Percentiles rank a stretch among this genome's conserved stretches.
Conservation (phyloP, 768 basidiomycete genomes). For the Pisolithus sp. region DNA sequence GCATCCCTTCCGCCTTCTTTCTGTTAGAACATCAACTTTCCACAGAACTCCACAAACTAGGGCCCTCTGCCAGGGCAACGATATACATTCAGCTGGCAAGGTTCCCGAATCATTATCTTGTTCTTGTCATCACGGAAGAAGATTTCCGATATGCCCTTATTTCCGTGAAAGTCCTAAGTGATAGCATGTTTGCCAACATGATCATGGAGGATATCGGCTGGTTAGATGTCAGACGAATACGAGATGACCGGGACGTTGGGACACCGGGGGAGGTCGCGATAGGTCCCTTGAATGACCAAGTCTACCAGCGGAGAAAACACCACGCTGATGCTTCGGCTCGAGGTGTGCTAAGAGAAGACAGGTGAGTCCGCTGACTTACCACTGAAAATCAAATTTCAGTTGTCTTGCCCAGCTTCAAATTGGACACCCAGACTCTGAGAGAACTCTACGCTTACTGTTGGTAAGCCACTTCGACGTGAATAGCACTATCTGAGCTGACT, state of each 20-base stretch:
- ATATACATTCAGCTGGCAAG: conserved; percentile 74
- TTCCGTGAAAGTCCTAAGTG: conserved; percentile 48
- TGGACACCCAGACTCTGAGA: conserved; percentile 67
- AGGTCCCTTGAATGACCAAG: conserved; percentile 7
- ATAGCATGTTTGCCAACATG: conserved; percentile 53
- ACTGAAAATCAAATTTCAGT: not conserved
- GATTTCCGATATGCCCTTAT: conserved; percentile 81
- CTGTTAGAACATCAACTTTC: not conserved
- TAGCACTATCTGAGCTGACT: not conserved
- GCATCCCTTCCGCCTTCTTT: not conserved
- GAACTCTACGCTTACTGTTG: conserved; percentile 87
- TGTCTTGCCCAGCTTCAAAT: conserved; percentile 39
- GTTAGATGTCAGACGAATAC: conserved; percentile 68
- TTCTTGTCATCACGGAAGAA: conserved; percentile 72
- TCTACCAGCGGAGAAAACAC: conserved; percentile 28
- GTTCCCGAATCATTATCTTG: conserved; percentile 78
- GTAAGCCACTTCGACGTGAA: conserved; percentile 32
- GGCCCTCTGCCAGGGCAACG: conserved; percentile 50
- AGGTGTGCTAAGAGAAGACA: conserved; percentile 20
- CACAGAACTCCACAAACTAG: conserved; percentile 66
- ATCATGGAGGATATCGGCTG: conserved; percentile 74
- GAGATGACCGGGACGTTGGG: conserved; percentile 32
- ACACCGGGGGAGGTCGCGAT: conserved; percentile 9
- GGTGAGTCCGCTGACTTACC: conserved; percentile 14
- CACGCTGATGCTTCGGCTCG: conserved; percentile 4